Evolutionary conservation across 345 rosid genomes (phyloP).

Genomic region (Eucalyptus sp.): DNA sequence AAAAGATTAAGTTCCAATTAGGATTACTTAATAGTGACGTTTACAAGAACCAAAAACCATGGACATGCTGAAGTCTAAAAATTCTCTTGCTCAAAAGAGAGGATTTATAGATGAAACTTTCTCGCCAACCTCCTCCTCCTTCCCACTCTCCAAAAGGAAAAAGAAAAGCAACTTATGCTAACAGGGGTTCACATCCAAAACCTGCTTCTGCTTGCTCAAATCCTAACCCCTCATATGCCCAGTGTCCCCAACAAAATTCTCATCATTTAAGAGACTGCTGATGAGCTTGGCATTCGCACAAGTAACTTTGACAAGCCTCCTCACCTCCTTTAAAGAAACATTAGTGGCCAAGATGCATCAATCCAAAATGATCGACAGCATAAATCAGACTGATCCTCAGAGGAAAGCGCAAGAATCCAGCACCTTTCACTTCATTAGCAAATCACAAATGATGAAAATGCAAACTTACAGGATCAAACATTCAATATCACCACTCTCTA

Average conservation of each 20-base stretch:
- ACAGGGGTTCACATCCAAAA: not conserved
- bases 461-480: not conserved
- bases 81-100: not conserved
- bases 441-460: not conserved
- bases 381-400: not conserved
- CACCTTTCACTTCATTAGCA: not conserved
- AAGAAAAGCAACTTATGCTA: not conserved
- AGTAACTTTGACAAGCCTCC: no score
- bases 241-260: not conserved
- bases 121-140: not conserved
- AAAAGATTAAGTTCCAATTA: not conserved
- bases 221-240: not conserved
- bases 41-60: not conserved
- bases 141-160: not conserved
- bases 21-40: not conserved
- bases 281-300: accelerated
- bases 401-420: not conserved
- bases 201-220: not conserved
- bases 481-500: not conserved
- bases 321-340: not conserved
- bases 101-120: not conserved
- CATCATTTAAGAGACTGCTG: no score
- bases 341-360: not conserved
- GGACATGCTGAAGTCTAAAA: accelerated
- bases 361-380: not conserved